Base-by-base conservation (phyloP, 208 protist genomes). In the Trypanosoma brucei region DNA sequence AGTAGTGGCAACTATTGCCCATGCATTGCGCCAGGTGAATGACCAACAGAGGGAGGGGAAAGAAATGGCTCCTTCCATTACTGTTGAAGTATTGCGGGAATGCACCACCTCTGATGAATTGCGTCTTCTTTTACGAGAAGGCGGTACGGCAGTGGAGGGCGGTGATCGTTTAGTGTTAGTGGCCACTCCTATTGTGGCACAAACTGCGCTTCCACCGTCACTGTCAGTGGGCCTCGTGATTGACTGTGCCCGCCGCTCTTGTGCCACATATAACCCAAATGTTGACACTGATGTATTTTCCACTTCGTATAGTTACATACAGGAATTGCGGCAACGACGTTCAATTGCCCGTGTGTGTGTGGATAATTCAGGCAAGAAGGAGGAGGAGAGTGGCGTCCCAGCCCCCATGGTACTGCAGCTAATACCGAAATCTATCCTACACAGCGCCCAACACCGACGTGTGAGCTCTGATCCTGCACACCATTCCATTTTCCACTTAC, bases 401-500 rank as follows among this genome's bases (percentile, higher is more conserved):
- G 35, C 33, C 33, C 64, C 49, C n/a, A 79, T 93, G 75, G 78
- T 92, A 22, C 46, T 95, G 4, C 89, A 93, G 64, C 69, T 95
- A 11, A 93, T 95, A 58, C 77, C 86, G 1, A 91, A 89, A 72
- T 84, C 69, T 37, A 61, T 90, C 31, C 75, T 95, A 14, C 80
- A 95, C 72, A 83, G 83, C 49, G 59, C 76, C 3, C 70, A 86
- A 46, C 81, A 92, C 67, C 88, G 88, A 8, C 81, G 83, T 14
- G 48, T 81, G 11, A 91, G 74, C 61, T 62, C 64, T 14, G 86
- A 94, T 68, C 70, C 76, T 1, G 56, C 65, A 1, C 85, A 92
- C 55, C 88, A 95, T 69, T 1, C 74, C 11, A 48, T 91, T 30
- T 93, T 91, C 55, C 79, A 78, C 8, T 65, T 92, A 3, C 70